Evolutionary conservation across 148 eudicot species (phyloP), one percentile per base, ranked within the genome.

Genomic region (Vaccinium corymbosum): DNA sequence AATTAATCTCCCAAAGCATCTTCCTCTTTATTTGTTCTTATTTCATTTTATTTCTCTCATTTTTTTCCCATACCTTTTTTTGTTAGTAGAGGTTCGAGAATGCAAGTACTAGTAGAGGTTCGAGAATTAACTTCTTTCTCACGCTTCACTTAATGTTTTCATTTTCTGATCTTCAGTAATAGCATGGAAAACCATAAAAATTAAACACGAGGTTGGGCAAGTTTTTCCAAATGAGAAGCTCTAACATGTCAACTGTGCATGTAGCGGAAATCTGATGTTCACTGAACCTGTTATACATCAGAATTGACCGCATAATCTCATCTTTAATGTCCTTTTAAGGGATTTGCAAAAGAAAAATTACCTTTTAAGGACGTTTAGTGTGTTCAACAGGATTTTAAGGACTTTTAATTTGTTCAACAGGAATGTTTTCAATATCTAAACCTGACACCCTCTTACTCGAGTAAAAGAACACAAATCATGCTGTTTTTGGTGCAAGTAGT

Each of bases 291-390:
- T 32, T 35, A 32, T 72, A 6, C 19, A 19, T 73, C 50, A 38
- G n/a, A 73, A 73, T 73, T 73, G 22, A 73, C 77, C n/a, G 5
- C 50, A 35, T 73, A 38, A 72, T 73, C 51, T 38, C 77, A 27
- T 42, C 77, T 73, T 73, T 73, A 68, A 27, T 73, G 38, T 72
- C 16, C 11, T 73, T 73, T 7, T 38, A 13, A 7, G 22, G 4
- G 3, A 3, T 73, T 73, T 38, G 10, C 71, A 64, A 8, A 22
- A 64, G 11, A 10, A 17, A 62, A 27, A 66, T 35, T 7, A 7
- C 14, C n/a, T 73, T 46, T 14, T 7, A 29, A 35, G 22, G 50
- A 7, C 48, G 17, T 73, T 42, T 73, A 73, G 50, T 17, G 19
- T 32, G 77, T 73, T 73, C 77, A 73, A 38, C 17, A 73, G 7